Evolutionary conservation across 208 protist species (phyloP).

Genomic region (Trypanosoma lewisi): DNA sequence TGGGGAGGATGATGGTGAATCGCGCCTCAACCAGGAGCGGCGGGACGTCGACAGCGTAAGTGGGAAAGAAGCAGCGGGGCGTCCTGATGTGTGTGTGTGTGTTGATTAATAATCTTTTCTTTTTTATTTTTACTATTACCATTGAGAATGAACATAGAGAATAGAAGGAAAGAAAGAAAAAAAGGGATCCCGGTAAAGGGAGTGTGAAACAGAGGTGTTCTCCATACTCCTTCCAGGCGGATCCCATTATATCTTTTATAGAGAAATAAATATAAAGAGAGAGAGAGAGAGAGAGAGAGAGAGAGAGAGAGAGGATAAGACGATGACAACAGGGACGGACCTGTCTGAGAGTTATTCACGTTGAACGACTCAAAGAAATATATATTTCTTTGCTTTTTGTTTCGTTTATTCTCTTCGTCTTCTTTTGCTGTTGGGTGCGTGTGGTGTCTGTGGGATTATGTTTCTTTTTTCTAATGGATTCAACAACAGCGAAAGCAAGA

Average conservation of each 20-base stretch:
- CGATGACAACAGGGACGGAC: background rate
- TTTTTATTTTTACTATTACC: background rate
- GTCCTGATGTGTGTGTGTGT: background rate
- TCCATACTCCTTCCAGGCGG: background rate
- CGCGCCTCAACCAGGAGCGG: background rate
- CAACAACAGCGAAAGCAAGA: slow-evolving; percentile 3
- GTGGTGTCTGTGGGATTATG: no score
- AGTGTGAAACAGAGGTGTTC: background rate
- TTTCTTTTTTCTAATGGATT: background rate
- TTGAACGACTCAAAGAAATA: background rate
- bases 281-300: background rate
- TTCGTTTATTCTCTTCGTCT: slow-evolving; percentile 18
- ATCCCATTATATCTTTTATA: no score
- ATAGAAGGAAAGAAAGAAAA: slow-evolving; percentile 6
- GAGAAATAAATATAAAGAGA: background rate
- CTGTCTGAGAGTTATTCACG: background rate
- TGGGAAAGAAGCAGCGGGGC: background rate
- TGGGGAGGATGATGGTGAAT: background rate
- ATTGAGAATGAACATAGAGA: slow-evolving; percentile 1
- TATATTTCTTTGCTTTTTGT: slow-evolving; percentile 2
- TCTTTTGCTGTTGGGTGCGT: slow-evolving; percentile 8
- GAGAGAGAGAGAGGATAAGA: background rate
- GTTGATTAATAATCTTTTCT: background rate
- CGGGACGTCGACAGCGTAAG: background rate
- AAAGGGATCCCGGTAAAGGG: background rate